Evolutionary conservation across 352 stramenopile genomes (phyloP).

Genomic region (Pythium monospermum): DNA sequence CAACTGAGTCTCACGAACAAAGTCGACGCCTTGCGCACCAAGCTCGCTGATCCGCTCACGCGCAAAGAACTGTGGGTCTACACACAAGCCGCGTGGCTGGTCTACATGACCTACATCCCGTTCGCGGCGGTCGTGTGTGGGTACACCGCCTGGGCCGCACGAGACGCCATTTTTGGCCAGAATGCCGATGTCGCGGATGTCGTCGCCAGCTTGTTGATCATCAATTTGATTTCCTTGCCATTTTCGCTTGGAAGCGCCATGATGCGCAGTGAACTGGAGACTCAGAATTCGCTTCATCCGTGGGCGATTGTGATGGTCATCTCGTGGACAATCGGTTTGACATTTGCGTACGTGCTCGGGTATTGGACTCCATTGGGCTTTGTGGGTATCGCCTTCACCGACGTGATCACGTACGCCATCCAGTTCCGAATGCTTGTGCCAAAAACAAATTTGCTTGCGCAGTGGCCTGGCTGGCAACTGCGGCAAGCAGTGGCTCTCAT

Average conservation of each 20-base stretch:
- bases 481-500: conserved; percentile 18
- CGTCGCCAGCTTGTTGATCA: conserved; percentile 12
- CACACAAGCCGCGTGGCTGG: conserved; percentile 14
- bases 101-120: conserved; percentile 20
- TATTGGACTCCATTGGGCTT: conserved; percentile 37
- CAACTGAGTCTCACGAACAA: conserved; percentile 7
- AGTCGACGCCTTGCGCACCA: conserved; percentile 3
- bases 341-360: conserved; percentile 28
- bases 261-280: conserved; percentile 10
- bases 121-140: conserved; percentile 7
- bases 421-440: conserved; percentile 35
- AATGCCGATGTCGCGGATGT: conserved; percentile 21
- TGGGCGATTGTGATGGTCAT: conserved; percentile 6
- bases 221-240: conserved; percentile 16
- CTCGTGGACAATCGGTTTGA: conserved; percentile 14
- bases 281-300: conserved; percentile 4
- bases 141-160: conserved; percentile 13
- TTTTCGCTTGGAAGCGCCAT: conserved; percentile 16
- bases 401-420: conserved; percentile 30
- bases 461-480: conserved; percentile 31
- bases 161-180: conserved; percentile 16
- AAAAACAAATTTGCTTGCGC: conserved; percentile 16
- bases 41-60: conserved; percentile 14
- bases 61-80: conserved; percentile 14
- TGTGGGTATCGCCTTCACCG: conserved; percentile 29